A percentile compares a stretch with the other conserved stretches of the same genome.
These are phyloP conservation scores for Eucalyptus fibrosa DNA, from an alignment of 345 rosid genomes.

Conservation along the genomic window DNA sequence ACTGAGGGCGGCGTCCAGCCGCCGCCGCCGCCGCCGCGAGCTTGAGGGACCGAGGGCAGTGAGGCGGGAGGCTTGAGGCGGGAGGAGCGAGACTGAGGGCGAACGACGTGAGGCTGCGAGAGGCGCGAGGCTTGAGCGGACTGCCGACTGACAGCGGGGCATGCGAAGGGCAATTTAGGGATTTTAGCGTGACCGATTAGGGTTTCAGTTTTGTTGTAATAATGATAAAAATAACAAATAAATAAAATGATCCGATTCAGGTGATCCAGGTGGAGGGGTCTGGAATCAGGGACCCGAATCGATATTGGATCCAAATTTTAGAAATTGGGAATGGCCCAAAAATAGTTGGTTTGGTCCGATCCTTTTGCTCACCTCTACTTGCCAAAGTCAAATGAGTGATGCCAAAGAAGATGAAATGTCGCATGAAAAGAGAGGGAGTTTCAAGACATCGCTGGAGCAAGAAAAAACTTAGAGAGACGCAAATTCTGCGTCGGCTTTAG, in stretches of 20 bases:
- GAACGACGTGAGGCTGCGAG: too few relatives aligned
- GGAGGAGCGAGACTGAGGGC: neutral
- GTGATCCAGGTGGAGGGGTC: neutral
- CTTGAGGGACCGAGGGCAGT: neutral
- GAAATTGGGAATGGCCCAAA: neutral
- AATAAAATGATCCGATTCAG: neutral
- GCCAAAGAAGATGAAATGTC: too few relatives aligned
- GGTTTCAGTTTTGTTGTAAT: neutral
- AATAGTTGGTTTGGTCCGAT: too few relatives aligned
- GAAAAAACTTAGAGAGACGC: neutral
- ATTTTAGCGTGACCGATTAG: neutral
- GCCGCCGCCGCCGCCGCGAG: neutral
- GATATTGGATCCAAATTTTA: neutral
- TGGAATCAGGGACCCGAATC: neutral
- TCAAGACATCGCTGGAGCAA: accelerated
- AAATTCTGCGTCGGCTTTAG: accelerated
- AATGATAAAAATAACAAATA: too few relatives aligned
- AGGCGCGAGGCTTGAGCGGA: too few relatives aligned
- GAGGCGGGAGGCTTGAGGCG: neutral
- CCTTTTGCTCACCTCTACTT: neutral
- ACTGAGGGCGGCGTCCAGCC: neutral
- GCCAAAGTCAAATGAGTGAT: neutral
- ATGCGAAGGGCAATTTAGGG: too few relatives aligned
- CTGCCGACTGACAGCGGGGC: too few relatives aligned
- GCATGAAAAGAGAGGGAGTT: neutral